phyloP scores from a whole-genome alignment of 768 basidiomycete genomes.

The Lactifluus piperatus region DNA sequence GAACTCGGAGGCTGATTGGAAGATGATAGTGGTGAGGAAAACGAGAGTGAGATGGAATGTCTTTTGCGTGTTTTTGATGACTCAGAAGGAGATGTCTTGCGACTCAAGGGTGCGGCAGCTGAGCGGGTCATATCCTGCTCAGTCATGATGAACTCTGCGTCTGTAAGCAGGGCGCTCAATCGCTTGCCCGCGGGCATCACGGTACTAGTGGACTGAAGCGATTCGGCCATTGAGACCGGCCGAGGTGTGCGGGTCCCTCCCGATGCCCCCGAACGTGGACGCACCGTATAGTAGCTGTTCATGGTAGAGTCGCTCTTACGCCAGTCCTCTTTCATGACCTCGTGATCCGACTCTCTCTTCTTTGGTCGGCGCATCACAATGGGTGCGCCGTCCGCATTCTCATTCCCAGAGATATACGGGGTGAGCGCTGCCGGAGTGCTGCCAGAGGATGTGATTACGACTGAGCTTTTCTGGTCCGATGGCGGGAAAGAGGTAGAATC shows the following conservation, averaged over 20 bases:
- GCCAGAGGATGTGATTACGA: slow-evolving; percentile 48
- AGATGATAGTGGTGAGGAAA: slow-evolving; percentile 28
- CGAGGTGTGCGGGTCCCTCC: slow-evolving; percentile 44
- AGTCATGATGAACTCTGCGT: slow-evolving; percentile 56
- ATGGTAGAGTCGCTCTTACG: slow-evolving; percentile 79
- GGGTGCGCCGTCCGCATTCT: slow-evolving; percentile 22
- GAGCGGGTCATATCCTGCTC: slow-evolving; percentile 41
- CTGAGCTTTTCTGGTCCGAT: slow-evolving; percentile 37
- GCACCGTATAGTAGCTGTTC: slow-evolving; percentile 58
- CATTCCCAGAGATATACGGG: slow-evolving; percentile 39
- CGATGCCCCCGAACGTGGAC: slow-evolving; percentile 38
- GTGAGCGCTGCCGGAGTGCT: slow-evolving; percentile 52
- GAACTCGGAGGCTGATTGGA: slow-evolving; percentile 18
- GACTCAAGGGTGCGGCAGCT: slow-evolving; percentile 15
- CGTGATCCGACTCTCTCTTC: slow-evolving; percentile 25
- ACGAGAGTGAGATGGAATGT: slow-evolving; percentile 57
- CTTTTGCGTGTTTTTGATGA: slow-evolving; percentile 44
- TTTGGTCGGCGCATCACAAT: slow-evolving; percentile 19
- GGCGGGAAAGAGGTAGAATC: background rate
- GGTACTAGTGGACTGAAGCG: slow-evolving; percentile 64
- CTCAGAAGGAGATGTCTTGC: slow-evolving; percentile 34
- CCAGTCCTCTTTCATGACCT: slow-evolving; percentile 55
- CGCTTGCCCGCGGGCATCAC: slow-evolving; percentile 60
- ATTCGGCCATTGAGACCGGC: slow-evolving; percentile 73
- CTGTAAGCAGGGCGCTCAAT: slow-evolving; percentile 56